Percentiles rank a stretch among this genome's conserved stretches.
These are phyloP conservation scores for Lentinula aciculospora DNA, from an alignment of 768 basidiomycete species.

Conservation along the genomic window DNA sequence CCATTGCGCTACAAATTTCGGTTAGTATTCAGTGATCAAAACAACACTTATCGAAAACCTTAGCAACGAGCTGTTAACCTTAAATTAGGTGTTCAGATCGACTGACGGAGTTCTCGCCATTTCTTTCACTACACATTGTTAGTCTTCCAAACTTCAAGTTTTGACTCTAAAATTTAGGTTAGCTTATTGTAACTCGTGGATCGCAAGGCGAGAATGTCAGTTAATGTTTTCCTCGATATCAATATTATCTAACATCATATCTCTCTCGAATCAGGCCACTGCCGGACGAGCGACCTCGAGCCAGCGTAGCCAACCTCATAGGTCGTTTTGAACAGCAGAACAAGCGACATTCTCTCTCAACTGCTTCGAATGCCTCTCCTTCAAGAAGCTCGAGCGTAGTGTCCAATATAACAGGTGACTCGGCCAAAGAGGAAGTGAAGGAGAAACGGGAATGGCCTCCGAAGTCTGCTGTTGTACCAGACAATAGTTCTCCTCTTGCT, in stretches of 20 bases:
- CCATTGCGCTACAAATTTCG: too few relatives aligned
- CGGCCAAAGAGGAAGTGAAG: conserved; percentile 59
- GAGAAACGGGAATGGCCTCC: conserved; percentile 81
- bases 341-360: conserved; percentile 50
- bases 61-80: background rate
- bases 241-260: background rate
- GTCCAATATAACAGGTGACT: conserved; percentile 60
- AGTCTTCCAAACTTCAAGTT: background rate
- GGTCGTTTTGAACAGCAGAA: conserved; percentile 82
- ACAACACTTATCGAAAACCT: too few relatives aligned
- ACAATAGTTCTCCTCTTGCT: background rate
- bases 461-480: conserved; percentile 7
- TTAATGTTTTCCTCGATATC: background rate
- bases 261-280: conserved; percentile 51
- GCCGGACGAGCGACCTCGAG: conserved; percentile 84
- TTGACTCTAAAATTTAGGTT: background rate
- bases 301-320: conserved; percentile 86
- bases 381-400: conserved; percentile 64
- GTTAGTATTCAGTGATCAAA: too few relatives aligned
- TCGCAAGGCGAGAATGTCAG: background rate
- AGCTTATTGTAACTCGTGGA: background rate
- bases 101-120: background rate
- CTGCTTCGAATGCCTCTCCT: conserved; percentile 20
- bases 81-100: background rate
- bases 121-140: background rate